A percentile compares a stretch with the other conserved stretches of the same genome.
Evolutionary conservation across 306 rosid genomes (phyloP).

Genomic region (Cicer pinnatifidum): DNA sequence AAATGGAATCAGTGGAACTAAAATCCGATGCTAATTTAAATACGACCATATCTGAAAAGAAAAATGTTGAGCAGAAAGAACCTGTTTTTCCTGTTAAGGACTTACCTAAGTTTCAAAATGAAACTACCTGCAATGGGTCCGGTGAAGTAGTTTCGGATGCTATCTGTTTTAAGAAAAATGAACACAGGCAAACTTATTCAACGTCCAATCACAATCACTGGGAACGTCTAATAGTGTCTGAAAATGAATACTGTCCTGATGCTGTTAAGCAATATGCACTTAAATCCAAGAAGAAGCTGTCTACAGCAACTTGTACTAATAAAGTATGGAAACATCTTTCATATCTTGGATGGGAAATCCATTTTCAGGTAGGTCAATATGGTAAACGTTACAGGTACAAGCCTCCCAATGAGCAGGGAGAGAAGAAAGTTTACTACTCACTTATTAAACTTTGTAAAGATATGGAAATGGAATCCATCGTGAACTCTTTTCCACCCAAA

Average conservation of each 20-base stretch:
- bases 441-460: conserved; percentile 55
- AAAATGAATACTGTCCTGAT: conserved; percentile 53
- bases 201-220: not conserved
- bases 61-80: conserved; percentile 41
- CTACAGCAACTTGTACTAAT: not conserved
- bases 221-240: conserved; percentile 48
- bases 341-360: conserved; percentile 76
- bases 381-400: conserved; percentile 38
- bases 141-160: conserved; percentile 38
- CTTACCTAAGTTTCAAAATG: conserved; percentile 38
- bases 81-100: conserved; percentile 12
- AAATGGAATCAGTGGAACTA: conserved; percentile 41
- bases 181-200: conserved; percentile 12
- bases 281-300: not conserved
- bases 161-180: not conserved
- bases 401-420: conserved; percentile 44
- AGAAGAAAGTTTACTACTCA: conserved; percentile 46
- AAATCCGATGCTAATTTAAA: conserved; percentile 19
- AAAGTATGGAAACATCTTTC: conserved; percentile 57
- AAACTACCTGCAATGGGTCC: conserved; percentile 31
- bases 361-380: not conserved
- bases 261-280: conserved; percentile 52
- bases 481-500: conserved; percentile 40
- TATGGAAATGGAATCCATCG: conserved; percentile 37
- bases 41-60: conserved; percentile 32